Evolutionary conservation across 2,329 filamentous ascomycete genomes (phyloP).

Genomic region (Trichoderma oligosporum): DNA sequence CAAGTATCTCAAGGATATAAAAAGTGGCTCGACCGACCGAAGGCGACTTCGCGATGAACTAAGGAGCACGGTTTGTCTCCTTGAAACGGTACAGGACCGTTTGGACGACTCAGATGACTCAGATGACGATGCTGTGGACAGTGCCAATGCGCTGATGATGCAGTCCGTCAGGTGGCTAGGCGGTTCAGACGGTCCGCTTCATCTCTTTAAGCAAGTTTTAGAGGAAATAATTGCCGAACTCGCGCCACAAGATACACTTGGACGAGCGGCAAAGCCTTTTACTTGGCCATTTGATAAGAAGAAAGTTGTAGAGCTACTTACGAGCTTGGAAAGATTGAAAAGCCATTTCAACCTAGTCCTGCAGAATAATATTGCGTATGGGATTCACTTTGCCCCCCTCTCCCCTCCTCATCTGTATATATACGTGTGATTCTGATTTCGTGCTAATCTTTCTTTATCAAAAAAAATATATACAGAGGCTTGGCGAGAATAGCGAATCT

Average conservation of each 20-base stretch:
- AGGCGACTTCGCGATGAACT: constrained; percentile 13
- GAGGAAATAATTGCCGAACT: neutral
- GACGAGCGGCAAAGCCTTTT: neutral
- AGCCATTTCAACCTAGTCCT: neutral
- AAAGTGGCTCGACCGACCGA: constrained; percentile 16
- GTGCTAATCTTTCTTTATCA: no score
- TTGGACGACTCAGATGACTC: constrained; percentile 7
- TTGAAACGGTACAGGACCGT: constrained; percentile 18
- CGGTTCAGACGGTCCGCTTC: neutral
- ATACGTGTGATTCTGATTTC: neutral
- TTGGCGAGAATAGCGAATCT: constrained; percentile 2
- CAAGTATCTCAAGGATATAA: constrained; percentile 13
- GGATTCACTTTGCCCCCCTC: neutral
- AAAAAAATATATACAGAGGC: no score
- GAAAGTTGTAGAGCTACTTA: neutral
- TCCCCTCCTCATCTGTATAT: no score
- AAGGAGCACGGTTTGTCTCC: constrained; percentile 1
- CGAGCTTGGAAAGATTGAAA: neutral
- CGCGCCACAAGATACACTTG: neutral
- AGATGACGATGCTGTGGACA: no score
- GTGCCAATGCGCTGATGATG: neutral
- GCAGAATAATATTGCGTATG: neutral
- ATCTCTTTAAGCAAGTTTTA: neutral
- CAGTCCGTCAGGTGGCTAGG: neutral
- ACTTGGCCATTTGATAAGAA: neutral